phyloP scores from a whole-genome alignment of 23 red algal species.

The Chondrus crispus region DNA sequence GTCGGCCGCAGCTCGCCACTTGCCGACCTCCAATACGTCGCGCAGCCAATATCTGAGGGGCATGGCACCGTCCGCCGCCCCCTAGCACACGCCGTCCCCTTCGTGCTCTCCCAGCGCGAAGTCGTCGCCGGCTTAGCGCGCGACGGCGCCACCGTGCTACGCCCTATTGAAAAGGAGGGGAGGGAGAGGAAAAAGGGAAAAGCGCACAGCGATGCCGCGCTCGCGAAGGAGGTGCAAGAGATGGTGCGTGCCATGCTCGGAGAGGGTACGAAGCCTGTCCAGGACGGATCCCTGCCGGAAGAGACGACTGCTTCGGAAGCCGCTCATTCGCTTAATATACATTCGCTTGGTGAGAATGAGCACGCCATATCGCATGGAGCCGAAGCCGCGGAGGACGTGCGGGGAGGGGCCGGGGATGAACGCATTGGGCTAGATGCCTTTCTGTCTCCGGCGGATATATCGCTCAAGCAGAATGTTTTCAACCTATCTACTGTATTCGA shows the following conservation, averaged over 20 bases:
- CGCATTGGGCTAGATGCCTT: constrained; percentile 35
- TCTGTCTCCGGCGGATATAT: constrained; percentile 1
- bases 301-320: not conserved
- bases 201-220: not conserved
- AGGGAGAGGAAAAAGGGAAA: not conserved
- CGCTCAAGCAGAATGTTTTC: constrained; percentile 26
- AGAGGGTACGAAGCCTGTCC: not conserved
- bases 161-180: not conserved
- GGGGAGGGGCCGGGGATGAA: not conserved
- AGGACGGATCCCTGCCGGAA: not conserved
- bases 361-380: not conserved
- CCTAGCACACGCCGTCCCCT: not conserved
- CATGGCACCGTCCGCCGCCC: not conserved
- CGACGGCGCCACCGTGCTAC: not conserved
- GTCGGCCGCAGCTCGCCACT: not conserved
- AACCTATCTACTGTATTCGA: constrained; percentile 53
- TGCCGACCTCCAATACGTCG: not conserved
- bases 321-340: not conserved
- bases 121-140: not conserved
- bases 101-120: not conserved
- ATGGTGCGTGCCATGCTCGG: not conserved
- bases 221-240: not conserved
- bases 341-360: not conserved
- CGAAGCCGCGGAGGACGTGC: not conserved
- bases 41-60: not conserved